Percentiles rank a stretch among this genome's conserved stretches.
Conservation (phyloP, 306 rosid genomes). For the Cicer yamashitae region DNA sequence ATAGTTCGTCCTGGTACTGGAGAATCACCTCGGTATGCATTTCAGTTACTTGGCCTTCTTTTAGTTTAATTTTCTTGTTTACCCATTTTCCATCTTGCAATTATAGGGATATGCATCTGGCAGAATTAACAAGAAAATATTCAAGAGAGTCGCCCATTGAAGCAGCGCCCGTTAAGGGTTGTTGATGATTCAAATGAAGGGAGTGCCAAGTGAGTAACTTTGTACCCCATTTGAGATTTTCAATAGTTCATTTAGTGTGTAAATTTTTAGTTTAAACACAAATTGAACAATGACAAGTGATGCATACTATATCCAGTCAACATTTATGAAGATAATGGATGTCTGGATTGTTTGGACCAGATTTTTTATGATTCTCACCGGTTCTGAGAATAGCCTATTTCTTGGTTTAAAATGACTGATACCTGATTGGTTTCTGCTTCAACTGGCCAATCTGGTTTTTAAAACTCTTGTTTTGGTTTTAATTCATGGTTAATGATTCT, state of each 20-base stretch:
- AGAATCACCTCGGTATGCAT: conserved; percentile 80
- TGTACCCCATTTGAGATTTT: conserved; percentile 32
- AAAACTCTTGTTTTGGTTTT: conserved; percentile 7
- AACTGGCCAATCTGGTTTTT: not conserved
- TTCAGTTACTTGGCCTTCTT: conserved; percentile 28
- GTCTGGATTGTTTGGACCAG: conserved; percentile 7
- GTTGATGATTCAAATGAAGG: conserved; percentile 82
- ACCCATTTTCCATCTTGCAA: conserved; percentile 15
- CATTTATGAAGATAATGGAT: conserved; percentile 25
- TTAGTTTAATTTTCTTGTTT: conserved; percentile 36
- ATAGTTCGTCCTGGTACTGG: conserved; percentile 94
- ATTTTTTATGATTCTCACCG: not conserved
- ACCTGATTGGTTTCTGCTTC: not conserved
- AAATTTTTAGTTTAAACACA: conserved; percentile 11
- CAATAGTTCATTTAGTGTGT: conserved; percentile 9
- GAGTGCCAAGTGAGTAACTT: conserved; percentile 72
- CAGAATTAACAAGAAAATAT: conserved; percentile 81
- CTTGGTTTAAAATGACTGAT: not conserved
- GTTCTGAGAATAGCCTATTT: not conserved
- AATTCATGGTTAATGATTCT: conserved; percentile 19
- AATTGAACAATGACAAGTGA: conserved; percentile 36
- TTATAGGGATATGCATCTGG: conserved; percentile 81
- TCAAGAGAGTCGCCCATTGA: conserved; percentile 82
- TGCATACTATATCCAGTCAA: conserved; percentile 29
- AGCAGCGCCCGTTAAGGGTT: conserved; percentile 69